phyloP scores from a whole-genome alignment of 441 rosid species.

The Theobroma grandiflorum region DNA sequence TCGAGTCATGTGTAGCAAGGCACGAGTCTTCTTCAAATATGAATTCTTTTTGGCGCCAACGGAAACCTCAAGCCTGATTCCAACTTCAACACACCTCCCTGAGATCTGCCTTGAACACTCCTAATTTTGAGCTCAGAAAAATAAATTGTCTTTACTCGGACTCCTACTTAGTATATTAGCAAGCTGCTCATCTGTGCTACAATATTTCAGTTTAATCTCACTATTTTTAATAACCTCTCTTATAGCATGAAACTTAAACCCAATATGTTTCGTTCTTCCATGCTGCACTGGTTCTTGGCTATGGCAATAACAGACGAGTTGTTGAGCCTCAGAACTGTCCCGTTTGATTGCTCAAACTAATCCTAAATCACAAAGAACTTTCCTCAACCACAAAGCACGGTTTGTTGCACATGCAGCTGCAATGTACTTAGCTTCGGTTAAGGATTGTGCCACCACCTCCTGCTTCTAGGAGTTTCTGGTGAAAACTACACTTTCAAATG shows the following conservation, averaged over 20 bases:
- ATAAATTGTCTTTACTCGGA: no score
- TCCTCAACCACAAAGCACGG: background rate
- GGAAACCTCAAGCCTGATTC: no score
- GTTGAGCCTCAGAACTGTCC: background rate
- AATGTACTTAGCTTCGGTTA: background rate
- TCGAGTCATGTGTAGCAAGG: no score
- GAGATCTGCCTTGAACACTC: no score
- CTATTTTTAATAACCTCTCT: no score
- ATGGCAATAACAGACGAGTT: background rate
- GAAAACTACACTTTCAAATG: background rate
- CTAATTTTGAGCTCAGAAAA: no score
- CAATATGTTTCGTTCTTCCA: background rate
- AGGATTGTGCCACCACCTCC: background rate
- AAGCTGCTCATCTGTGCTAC: background rate
- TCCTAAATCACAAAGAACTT: background rate
- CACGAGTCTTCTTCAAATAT: no score
- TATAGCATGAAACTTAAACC: background rate
- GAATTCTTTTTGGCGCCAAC: no score
- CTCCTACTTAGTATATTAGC: background rate
- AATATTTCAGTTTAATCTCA: background rate
- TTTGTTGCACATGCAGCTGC: background rate
- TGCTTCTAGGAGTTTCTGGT: background rate
- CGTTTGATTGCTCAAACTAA: background rate
- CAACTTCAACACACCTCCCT: no score
- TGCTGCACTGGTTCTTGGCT: background rate